phyloP scores from a whole-genome alignment of 1,284 basidiomycete species.

The Apiotrichum mycotoxinovorans region DNA sequence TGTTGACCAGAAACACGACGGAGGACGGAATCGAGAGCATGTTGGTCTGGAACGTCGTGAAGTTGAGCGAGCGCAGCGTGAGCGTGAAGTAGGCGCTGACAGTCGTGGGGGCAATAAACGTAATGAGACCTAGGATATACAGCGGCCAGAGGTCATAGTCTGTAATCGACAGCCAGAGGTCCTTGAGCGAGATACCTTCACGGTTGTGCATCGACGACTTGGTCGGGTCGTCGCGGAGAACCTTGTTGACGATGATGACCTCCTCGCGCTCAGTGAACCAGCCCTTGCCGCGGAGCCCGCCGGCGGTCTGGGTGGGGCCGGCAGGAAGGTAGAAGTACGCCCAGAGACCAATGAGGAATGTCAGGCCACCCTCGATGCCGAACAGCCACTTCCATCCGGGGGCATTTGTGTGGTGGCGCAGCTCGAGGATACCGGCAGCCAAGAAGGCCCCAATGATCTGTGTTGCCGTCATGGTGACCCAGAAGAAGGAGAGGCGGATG shows the following conservation, averaged over 20 bases:
- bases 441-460: constrained; percentile 35
- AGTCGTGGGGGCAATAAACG: constrained; percentile 15
- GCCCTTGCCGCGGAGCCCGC: constrained; percentile 28
- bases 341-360: constrained; percentile 37
- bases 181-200: constrained; percentile 34
- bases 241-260: constrained; percentile 51
- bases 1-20: constrained; percentile 37
- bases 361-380: constrained; percentile 34
- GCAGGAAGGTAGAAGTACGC: constrained; percentile 42
- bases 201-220: constrained; percentile 51
- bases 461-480: constrained; percentile 32
- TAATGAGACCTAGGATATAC: constrained; percentile 36
- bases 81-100: constrained; percentile 31
- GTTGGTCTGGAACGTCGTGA: constrained; percentile 44
- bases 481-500: constrained; percentile 48
- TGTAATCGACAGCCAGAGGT: constrained; percentile 30
- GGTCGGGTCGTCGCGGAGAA: constrained; percentile 50
- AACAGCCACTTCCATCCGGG: constrained; percentile 44
- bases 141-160: constrained; percentile 51
- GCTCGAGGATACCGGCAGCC: constrained; percentile 39
- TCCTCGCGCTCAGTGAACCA: constrained; percentile 52
- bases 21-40: constrained; percentile 38
- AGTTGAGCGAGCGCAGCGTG: constrained; percentile 22
- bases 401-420: constrained; percentile 32
- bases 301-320: constrained; percentile 7